Conservation (phyloP, 495 filamentous ascomycete species). For the Ascobolus immersus region DNA sequence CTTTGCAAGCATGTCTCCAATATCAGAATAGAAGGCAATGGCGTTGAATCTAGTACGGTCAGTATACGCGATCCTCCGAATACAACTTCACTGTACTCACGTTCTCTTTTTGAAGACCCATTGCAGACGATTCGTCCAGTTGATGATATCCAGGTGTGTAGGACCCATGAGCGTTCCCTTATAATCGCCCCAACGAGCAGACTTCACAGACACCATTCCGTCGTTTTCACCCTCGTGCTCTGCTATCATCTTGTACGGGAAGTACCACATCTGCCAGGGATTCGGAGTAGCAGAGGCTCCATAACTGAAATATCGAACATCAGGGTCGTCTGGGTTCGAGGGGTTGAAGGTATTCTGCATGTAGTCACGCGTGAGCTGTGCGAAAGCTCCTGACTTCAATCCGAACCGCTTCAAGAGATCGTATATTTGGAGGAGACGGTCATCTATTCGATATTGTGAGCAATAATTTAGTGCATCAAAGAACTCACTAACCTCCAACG, state of each 20-base stretch:
- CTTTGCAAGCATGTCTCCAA: slow-evolving; percentile 62
- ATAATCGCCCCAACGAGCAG: slow-evolving; percentile 73
- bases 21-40: slow-evolving; percentile 79
- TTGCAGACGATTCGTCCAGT: slow-evolving; percentile 70
- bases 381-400: slow-evolving; percentile 59
- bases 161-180: slow-evolving; percentile 73
- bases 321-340: slow-evolving; percentile 40
- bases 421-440: slow-evolving; percentile 42
- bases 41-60: slow-evolving; percentile 54
- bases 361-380: slow-evolving; percentile 57
- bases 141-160: slow-evolving; percentile 80
- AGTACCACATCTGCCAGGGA: slow-evolving; percentile 47
- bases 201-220: slow-evolving; percentile 69
- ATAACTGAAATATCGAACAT: slow-evolving; percentile 77
- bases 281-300: slow-evolving; percentile 46
- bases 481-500: slow-evolving; percentile 28
- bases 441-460: slow-evolving; percentile 14
- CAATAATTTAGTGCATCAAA: background rate
- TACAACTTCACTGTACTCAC: slow-evolving; percentile 21
- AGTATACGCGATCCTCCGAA: slow-evolving; percentile 5
- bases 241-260: slow-evolving; percentile 44
- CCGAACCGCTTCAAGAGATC: slow-evolving; percentile 36
- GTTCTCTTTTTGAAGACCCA: slow-evolving; percentile 43
- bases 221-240: slow-evolving; percentile 64
- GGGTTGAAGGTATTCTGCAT: slow-evolving; percentile 70